phyloP scores from a whole-genome alignment of 768 basidiomycete genomes.

The Arthromyces matolae region DNA sequence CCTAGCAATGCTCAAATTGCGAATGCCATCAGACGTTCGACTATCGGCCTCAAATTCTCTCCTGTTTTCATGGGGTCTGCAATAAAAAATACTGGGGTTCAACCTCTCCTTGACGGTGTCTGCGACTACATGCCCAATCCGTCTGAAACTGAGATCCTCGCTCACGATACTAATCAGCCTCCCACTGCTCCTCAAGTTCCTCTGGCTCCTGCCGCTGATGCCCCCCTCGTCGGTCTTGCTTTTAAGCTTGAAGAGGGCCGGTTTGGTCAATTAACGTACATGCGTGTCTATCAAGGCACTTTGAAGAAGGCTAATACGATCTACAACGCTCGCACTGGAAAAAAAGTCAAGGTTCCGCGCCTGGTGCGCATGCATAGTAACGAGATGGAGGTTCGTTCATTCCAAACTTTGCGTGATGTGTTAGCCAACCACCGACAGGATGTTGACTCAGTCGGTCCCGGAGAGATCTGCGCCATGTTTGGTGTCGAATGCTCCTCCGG shows the following conservation, averaged over 20 bases:
- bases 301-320: slow-evolving; percentile 83
- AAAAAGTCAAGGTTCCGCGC: slow-evolving; percentile 94
- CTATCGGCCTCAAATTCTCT: slow-evolving; percentile 84
- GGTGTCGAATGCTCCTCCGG: slow-evolving; percentile 98
- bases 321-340: slow-evolving; percentile 90
- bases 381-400: slow-evolving; percentile 85
- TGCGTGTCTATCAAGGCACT: slow-evolving; percentile 95
- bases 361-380: slow-evolving; percentile 98
- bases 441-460: slow-evolving; percentile 88
- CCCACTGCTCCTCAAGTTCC: slow-evolving; percentile 64
- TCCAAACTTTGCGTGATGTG: not conserved
- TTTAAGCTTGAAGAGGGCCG: slow-evolving; percentile 99
- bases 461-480: slow-evolving; percentile 99
- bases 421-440: slow-evolving; percentile 50
- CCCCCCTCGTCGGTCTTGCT: slow-evolving; percentile 88
- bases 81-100: slow-evolving; percentile 94
- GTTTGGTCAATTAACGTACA: slow-evolving; percentile 96
- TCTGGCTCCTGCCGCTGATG: slow-evolving; percentile 77
- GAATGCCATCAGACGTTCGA: slow-evolving; percentile 84
- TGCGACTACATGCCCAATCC: slow-evolving; percentile 95
- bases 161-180: slow-evolving; percentile 77
- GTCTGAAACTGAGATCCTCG: slow-evolving; percentile 69
- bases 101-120: slow-evolving; percentile 90
- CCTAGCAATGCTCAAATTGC: slow-evolving; percentile 74
- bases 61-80: slow-evolving; percentile 98